Conservation (phyloP, 2,329 filamentous ascomycete species). For the Ceratocystis albifundus region DNA sequence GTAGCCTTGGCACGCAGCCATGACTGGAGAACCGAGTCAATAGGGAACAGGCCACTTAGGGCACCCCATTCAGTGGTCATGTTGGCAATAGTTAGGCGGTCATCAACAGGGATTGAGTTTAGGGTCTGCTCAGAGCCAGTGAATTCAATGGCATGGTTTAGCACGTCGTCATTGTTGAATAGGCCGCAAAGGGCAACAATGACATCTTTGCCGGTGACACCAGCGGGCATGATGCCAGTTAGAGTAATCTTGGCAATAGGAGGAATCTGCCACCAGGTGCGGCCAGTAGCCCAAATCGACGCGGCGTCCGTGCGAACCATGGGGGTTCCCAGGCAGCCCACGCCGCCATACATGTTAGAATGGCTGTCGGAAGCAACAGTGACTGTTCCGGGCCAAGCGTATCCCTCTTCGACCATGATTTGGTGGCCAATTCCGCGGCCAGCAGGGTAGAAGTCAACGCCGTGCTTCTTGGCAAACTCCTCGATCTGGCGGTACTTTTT, state of each 20-base stretch:
- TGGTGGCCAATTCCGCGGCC: constrained; percentile 82
- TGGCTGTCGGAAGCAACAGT: constrained; percentile 70
- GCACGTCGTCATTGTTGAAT: constrained; percentile 75
- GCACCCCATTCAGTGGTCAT: constrained; percentile 80
- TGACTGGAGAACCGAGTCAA: constrained; percentile 56
- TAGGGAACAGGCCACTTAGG: constrained; percentile 54
- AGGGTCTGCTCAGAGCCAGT: constrained; percentile 69
- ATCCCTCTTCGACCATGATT: constrained; percentile 78
- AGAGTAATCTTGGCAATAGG: constrained; percentile 72
- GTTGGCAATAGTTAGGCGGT: constrained; percentile 62
- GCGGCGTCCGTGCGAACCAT: constrained; percentile 83
- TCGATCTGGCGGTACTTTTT: constrained; percentile 76
- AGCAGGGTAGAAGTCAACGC: constrained; percentile 64
- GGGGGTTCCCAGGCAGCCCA: constrained; percentile 65
- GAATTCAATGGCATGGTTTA: constrained; percentile 88
- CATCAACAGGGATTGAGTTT: constrained; percentile 57
- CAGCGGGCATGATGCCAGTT: constrained; percentile 59
- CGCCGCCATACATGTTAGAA: constrained; percentile 71
- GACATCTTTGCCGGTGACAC: constrained; percentile 87
- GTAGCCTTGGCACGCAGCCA: constrained; percentile 75
- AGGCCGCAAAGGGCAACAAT: constrained; percentile 80
- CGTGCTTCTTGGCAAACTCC: constrained; percentile 67
- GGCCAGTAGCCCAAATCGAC: constrained; percentile 69
- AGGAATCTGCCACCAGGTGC: constrained; percentile 83
- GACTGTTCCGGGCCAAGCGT: constrained; percentile 72